These are phyloP conservation scores for Debaryomycetaceae sp. DNA, from an alignment of 1,139 yeast genomes.

Conservation along the genomic window DNA sequence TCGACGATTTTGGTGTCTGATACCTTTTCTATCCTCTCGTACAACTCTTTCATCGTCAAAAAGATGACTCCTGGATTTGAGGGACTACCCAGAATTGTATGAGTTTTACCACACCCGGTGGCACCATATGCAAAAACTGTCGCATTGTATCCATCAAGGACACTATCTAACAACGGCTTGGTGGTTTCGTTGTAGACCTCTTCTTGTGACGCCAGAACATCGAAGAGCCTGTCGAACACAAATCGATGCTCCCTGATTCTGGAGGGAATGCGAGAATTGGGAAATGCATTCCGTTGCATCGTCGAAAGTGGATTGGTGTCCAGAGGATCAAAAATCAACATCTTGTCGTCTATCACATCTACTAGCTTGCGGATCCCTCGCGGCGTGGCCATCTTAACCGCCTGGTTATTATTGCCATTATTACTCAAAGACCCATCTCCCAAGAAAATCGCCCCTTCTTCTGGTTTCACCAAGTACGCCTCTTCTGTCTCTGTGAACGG, in stretches of 20 bases:
- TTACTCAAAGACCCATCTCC: slow-evolving; percentile 55
- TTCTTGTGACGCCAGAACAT: slow-evolving; percentile 57
- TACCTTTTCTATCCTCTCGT: slow-evolving; percentile 52
- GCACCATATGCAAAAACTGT: slow-evolving; percentile 98
- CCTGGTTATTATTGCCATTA: slow-evolving; percentile 9
- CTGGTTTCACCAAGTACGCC: slow-evolving; percentile 37
- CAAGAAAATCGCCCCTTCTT: slow-evolving; percentile 40
- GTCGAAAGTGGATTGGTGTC: slow-evolving; percentile 64
- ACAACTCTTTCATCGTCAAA: slow-evolving; percentile 74
- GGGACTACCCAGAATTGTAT: slow-evolving; percentile 78
- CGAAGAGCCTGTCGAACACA: slow-evolving; percentile 79
- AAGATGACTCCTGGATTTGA: slow-evolving; percentile 79
- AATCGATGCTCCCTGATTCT: slow-evolving; percentile 74
- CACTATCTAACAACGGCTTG: slow-evolving; percentile 66
- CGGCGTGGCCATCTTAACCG: slow-evolving; percentile 25
- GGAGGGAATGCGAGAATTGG: slow-evolving; percentile 32
- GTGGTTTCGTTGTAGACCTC: slow-evolving; percentile 70
- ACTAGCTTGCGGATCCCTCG: slow-evolving; percentile 67
- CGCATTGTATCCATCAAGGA: slow-evolving; percentile 82
- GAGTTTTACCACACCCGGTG: slow-evolving; percentile 98
- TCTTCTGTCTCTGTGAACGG: slow-evolving; percentile 71
- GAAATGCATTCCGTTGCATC: slow-evolving; percentile 59
- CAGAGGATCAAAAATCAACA: slow-evolving; percentile 89
- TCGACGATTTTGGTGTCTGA: slow-evolving; percentile 58
- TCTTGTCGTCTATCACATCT: slow-evolving; percentile 81